A percentile compares a stretch with the other conserved stretches of the same genome.
phyloP scores from a whole-genome alignment of 805 yeast genomes.

The Sugiyamaella mastotermitis region DNA sequence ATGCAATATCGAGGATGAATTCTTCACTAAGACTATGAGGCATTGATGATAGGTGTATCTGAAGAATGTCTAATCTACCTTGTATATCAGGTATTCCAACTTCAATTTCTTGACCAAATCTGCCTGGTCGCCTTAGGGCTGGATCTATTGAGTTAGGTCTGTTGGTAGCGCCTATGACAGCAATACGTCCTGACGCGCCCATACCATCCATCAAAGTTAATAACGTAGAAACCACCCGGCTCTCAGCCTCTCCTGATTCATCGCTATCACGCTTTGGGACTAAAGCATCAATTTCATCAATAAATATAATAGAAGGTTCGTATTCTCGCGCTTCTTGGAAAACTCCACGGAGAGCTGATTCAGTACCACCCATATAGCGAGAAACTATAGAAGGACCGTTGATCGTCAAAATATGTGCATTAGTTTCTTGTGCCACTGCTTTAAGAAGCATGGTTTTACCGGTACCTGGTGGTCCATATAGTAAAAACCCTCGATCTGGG shows the following conservation, averaged over 20 bases:
- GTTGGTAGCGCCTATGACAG: slow-evolving; percentile 95
- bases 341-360: slow-evolving; percentile 69
- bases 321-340: slow-evolving; percentile 79
- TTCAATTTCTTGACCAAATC: slow-evolving; percentile 86
- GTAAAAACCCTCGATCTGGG: slow-evolving; percentile 88
- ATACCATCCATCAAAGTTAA: slow-evolving; percentile 97
- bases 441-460: slow-evolving; percentile 88
- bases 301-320: slow-evolving; percentile 82
- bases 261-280: slow-evolving; percentile 82
- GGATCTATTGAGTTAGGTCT: slow-evolving; percentile 83
- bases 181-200: slow-evolving; percentile 95
- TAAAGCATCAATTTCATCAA: slow-evolving; percentile 91
- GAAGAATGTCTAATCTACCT: slow-evolving; percentile 68
- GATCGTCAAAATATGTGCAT: slow-evolving; percentile 79
- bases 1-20: slow-evolving; percentile 58
- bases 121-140: slow-evolving; percentile 79
- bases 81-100: slow-evolving; percentile 86
- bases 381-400: slow-evolving; percentile 91
- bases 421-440: slow-evolving; percentile 67
- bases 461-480: slow-evolving; percentile 97
- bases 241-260: slow-evolving; percentile 85
- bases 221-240: slow-evolving; percentile 83
- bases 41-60: slow-evolving; percentile 54
- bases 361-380: slow-evolving; percentile 92
- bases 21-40: slow-evolving; percentile 48